Conservation (phyloP, 345 rosid species). For the Hevea brasiliensis region DNA sequence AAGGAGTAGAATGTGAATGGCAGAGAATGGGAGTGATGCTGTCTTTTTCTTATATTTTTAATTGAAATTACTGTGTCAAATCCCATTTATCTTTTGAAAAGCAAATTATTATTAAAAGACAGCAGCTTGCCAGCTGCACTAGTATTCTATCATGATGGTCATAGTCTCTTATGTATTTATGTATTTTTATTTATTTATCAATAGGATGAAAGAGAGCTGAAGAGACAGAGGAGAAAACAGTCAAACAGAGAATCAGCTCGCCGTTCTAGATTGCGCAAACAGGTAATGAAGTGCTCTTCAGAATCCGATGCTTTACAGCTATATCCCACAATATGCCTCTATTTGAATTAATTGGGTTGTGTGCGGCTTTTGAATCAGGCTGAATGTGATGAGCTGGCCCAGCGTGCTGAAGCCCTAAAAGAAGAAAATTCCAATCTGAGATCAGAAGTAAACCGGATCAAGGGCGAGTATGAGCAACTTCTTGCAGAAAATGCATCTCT, state of each 20-base stretch:
- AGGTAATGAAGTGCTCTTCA: constrained; percentile 46
- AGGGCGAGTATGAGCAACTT: constrained; percentile 78
- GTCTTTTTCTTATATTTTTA: background rate
- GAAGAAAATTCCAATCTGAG: constrained; percentile 82
- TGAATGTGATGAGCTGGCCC: constrained; percentile 95
- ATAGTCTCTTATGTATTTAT: too few species aligned
- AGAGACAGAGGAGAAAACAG: constrained; percentile 94
- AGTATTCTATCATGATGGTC: too few species aligned
- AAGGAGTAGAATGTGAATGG: too few species aligned
- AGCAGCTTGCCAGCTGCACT: too few species aligned
- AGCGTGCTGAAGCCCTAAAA: constrained; percentile 74
- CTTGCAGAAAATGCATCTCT: constrained; percentile 69
- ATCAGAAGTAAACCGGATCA: constrained; percentile 76
- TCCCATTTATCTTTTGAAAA: background rate
- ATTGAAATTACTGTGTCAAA: too few species aligned
- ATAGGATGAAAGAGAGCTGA: constrained; percentile 92
- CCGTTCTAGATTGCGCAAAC: constrained; percentile 93
- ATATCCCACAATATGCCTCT: constrained; percentile 5
- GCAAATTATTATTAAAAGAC: too few species aligned
- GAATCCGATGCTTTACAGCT: background rate
- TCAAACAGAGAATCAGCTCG: constrained; percentile 99
- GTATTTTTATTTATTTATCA: too few species aligned
- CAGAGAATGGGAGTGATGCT: too few species aligned
- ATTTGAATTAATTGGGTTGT: constrained; percentile 24
- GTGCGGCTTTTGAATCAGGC: constrained; percentile 55